Percentiles rank a stretch among this genome's conserved stretches.
phyloP scores from a whole-genome alignment of 192 early-diverging fungal genomes.

The Coemansia sp. region DNA sequence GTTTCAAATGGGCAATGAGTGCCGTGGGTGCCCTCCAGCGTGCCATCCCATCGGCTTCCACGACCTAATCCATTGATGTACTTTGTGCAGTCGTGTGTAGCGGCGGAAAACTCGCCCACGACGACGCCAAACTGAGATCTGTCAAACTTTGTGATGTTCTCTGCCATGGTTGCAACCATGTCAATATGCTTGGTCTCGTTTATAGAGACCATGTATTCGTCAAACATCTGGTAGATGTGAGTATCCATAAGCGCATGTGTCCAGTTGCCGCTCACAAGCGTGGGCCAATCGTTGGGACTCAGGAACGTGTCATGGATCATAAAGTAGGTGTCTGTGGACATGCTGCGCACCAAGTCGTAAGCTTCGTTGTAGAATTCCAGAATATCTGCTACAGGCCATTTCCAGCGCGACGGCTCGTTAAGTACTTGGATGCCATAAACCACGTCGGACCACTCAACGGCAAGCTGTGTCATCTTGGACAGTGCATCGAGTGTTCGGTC shows the following conservation, averaged over 20 bases:
- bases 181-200: conserved; percentile 38
- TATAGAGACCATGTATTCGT: conserved; percentile 37
- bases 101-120: conserved; percentile 69
- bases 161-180: conserved; percentile 28
- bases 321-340: conserved; percentile 23
- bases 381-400: conserved; percentile 31
- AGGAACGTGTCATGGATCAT: conserved; percentile 53
- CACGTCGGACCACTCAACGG: conserved; percentile 42
- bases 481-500: conserved; percentile 55
- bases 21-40: conserved; percentile 27
- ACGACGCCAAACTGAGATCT: conserved; percentile 56
- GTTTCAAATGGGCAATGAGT: conserved; percentile 43
- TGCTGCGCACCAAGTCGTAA: conserved; percentile 34
- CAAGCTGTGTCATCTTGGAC: conserved; percentile 53
- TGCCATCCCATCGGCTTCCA: conserved; percentile 63
- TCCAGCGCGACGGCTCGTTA: conserved; percentile 50
- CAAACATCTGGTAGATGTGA: conserved; percentile 55
- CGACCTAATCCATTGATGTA: conserved; percentile 65
- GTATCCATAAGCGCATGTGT: conserved; percentile 48
- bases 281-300: conserved; percentile 40
- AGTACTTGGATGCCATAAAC: conserved; percentile 46
- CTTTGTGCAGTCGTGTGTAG: conserved; percentile 70
- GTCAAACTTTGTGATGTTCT: conserved; percentile 36
- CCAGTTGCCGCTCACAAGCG: conserved; percentile 38
- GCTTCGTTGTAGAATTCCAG: conserved; percentile 50